Percentiles rank a stretch among this genome's conserved stretches.
phyloP scores from a whole-genome alignment of 306 rosid genomes.

The Castanopsis chinensis region DNA sequence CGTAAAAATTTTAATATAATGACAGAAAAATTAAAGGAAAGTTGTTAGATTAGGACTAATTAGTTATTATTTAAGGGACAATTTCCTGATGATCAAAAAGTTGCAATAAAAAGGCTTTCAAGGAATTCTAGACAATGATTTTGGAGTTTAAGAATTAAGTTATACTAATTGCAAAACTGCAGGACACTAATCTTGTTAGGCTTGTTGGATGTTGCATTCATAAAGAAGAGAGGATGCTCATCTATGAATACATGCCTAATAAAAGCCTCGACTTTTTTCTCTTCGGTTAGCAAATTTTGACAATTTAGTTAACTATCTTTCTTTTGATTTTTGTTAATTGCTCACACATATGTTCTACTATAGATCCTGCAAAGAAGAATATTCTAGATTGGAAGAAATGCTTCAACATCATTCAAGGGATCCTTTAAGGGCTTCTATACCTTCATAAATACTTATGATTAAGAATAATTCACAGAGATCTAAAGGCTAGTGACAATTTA shows the following conservation, averaged over 20 bases:
- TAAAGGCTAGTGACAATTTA: no score
- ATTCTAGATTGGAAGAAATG: slow-evolving; percentile 2
- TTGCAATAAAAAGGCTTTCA: slow-evolving; percentile 12
- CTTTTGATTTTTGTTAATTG: neutral
- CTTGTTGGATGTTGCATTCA: slow-evolving; percentile 15
- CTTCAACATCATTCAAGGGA: neutral
- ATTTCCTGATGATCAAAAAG: slow-evolving; percentile 10
- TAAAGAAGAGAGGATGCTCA: slow-evolving; percentile 4
- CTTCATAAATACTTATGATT: slow-evolving; percentile 3
- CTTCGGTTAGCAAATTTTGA: slow-evolving; percentile 3
- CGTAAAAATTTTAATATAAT: neutral
- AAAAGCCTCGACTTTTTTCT: slow-evolving; percentile 18
- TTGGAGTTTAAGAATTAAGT: neutral
- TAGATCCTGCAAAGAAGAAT: neutral
- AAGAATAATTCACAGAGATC: neutral
- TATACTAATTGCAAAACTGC: slow-evolving; percentile 5
- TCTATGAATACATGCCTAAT: slow-evolving; percentile 21
- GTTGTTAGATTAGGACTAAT: neutral
- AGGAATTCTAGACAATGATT: slow-evolving; percentile 9
- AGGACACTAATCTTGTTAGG: slow-evolving; percentile 12
- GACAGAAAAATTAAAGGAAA: neutral
- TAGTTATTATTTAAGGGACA: slow-evolving; percentile 6
- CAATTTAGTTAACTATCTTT: neutral
- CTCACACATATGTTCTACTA: no score
- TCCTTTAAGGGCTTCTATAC: neutral